These are phyloP conservation scores for Endogone sp. DNA, from an alignment of 192 early-diverging fungal genomes.

Conservation along the genomic window DNA sequence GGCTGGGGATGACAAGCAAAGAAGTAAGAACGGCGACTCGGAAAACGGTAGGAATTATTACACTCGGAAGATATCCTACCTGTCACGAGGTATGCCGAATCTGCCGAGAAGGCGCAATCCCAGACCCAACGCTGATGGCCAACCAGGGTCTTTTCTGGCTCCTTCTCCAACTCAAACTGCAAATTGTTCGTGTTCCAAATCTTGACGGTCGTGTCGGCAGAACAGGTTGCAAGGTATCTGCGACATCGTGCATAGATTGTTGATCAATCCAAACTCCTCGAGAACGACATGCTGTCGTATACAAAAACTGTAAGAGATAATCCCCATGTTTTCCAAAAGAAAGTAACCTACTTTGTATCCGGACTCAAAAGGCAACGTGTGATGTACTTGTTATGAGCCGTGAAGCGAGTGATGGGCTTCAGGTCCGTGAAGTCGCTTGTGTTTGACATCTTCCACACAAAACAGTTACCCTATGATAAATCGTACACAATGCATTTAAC, in stretches of 20 bases:
- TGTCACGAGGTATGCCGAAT: slow-evolving; percentile 88
- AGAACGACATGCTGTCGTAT: neutral
- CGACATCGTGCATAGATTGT: neutral
- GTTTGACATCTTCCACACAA: slow-evolving; percentile 69
- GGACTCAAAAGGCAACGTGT: slow-evolving; percentile 79
- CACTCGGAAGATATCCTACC: no score
- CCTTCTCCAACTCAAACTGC: slow-evolving; percentile 29
- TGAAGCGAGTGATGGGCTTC: slow-evolving; percentile 64
- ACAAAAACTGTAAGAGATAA: slow-evolving; percentile 12
- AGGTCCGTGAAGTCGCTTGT: slow-evolving; percentile 51
- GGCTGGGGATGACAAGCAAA: slow-evolving; percentile 31
- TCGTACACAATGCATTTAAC: slow-evolving; percentile 2
- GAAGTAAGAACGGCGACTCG: neutral
- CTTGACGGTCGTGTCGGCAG: slow-evolving; percentile 84
- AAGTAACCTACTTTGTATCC: slow-evolving; percentile 62
- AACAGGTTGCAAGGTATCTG: slow-evolving; percentile 77
- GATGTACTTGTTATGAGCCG: slow-evolving; percentile 80
- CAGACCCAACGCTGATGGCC: slow-evolving; percentile 91
- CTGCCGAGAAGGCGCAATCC: slow-evolving; percentile 89
- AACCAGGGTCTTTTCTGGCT: slow-evolving; percentile 60
- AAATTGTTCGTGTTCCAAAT: slow-evolving; percentile 56
- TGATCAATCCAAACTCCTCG: neutral
- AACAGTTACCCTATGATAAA: slow-evolving; percentile 44
- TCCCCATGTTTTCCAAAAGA: no score
- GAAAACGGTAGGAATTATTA: neutral